Evolutionary conservation across 2,329 filamentous ascomycete species (phyloP).

Genomic region (Cordyceps javanica): DNA sequence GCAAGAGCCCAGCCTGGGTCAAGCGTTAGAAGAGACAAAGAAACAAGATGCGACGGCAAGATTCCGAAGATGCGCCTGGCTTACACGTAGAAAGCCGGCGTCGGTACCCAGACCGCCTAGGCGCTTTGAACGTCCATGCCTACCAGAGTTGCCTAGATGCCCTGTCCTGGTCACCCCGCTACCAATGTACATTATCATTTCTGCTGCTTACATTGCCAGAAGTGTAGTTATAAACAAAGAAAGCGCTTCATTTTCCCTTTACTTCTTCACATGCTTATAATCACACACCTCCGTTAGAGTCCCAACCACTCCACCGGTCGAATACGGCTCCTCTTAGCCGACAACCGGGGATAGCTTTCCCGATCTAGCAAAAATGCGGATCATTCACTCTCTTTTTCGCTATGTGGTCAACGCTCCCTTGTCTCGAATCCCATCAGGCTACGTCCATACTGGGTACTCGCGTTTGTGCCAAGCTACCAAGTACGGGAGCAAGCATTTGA

Average conservation of each 20-base stretch:
- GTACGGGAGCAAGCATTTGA: no score
- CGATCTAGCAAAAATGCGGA: no score
- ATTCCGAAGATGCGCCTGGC: not conserved
- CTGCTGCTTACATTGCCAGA: not conserved
- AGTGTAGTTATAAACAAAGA: slow-evolving; percentile 9
- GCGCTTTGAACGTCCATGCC: not conserved
- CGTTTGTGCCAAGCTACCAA: no score
- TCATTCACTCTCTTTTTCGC: no score
- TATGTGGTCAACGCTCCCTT: no score
- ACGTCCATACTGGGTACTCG: no score
- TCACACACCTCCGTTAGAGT: not conserved
- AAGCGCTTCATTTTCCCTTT: slow-evolving; percentile 2
- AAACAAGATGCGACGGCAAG: not conserved
- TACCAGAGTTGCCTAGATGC: not conserved
- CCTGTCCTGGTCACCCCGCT: not conserved
- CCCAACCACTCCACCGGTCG: not conserved
- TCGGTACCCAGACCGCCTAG: not conserved
- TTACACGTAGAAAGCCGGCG: not conserved
- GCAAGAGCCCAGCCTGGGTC: slow-evolving; percentile 98
- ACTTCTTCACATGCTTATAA: not conserved
- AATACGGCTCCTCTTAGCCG: not conserved
- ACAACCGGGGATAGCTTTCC: no score
- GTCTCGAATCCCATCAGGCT: no score
- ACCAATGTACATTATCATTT: slow-evolving; percentile 7
- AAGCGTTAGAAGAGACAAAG: slow-evolving; percentile 52